phyloP scores from a whole-genome alignment of 495 filamentous ascomycete genomes.

The Aspergillus hancockii region DNA sequence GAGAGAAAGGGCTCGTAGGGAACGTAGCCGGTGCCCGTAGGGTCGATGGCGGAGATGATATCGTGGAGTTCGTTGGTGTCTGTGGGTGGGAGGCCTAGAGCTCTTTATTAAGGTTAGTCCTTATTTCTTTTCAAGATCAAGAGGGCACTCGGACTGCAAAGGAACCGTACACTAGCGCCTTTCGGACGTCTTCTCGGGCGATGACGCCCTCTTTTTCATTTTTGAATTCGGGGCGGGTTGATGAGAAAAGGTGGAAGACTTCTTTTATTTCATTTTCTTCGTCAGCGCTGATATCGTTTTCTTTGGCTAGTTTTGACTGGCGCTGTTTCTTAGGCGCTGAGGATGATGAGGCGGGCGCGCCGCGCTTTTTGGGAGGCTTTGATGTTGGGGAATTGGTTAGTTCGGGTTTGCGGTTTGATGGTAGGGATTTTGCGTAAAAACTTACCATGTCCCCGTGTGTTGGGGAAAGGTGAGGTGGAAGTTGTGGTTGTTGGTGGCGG shows the following conservation, averaged over 20 bases:
- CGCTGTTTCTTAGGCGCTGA: constrained; percentile 48
- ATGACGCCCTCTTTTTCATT: constrained; percentile 74
- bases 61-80: constrained; percentile 65
- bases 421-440: not conserved
- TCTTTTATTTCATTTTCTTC: constrained; percentile 90
- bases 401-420: not conserved
- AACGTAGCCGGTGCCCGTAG: constrained; percentile 74
- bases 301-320: constrained; percentile 83
- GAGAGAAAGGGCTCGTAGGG: constrained; percentile 76
- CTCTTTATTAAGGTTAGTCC: constrained; percentile 47
- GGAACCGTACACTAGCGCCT: constrained; percentile 72
- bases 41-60: constrained; percentile 78
- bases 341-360: constrained; percentile 28
- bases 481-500: constrained; percentile 4
- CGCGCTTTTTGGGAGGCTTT: constrained; percentile 46
- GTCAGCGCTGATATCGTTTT: constrained; percentile 76
- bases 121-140: not conserved
- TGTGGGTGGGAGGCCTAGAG: constrained; percentile 69
- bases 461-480: not conserved
- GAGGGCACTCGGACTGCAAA: constrained; percentile 4
- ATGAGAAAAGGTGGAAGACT: constrained; percentile 79
- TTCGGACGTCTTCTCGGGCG: constrained; percentile 72
- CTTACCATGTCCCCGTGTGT: constrained; percentile 5
- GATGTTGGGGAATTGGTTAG: not conserved
- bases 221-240: constrained; percentile 55